Evolutionary conservation across 345 rosid genomes (phyloP).

Genomic region (Corchorus capsularis): DNA sequence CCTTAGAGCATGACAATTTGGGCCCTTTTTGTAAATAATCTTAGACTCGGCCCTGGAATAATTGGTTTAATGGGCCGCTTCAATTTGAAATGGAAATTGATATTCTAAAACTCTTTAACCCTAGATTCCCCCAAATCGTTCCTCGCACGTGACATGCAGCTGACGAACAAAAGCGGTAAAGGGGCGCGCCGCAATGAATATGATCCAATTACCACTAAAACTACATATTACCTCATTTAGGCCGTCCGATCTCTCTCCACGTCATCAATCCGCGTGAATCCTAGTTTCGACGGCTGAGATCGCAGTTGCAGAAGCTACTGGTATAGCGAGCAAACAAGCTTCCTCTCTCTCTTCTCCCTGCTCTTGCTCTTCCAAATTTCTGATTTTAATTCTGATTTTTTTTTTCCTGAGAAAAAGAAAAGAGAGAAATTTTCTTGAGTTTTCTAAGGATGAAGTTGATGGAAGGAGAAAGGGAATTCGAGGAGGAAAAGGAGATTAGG

Average conservation of each 20-base stretch:
- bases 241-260: constrained; percentile 54
- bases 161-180: constrained; percentile 25
- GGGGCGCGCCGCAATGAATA: constrained; percentile 37
- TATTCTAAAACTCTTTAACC: constrained; percentile 24
- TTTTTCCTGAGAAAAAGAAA: constrained; percentile 21
- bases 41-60: background rate
- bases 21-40: background rate
- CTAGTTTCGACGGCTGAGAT: constrained; percentile 60
- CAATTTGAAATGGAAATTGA: background rate
- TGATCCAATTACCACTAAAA: constrained; percentile 26
- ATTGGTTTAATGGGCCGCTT: constrained; percentile 13
- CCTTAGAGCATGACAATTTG: background rate
- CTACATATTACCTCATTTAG: constrained; percentile 32
- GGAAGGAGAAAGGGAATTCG: constrained; percentile 48
- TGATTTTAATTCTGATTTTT: constrained; percentile 5
- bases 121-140: constrained; percentile 30
- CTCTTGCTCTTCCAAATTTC: constrained; percentile 27
- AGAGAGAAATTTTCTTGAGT: constrained; percentile 12
- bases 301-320: constrained; percentile 55
- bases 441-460: constrained; percentile 44
- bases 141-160: constrained; percentile 42
- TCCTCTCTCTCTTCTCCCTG: constrained; percentile 17
- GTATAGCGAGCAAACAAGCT: constrained; percentile 50
- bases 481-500: constrained; percentile 39
- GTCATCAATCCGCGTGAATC: constrained; percentile 54